These are phyloP conservation scores for Fusarium sp. DNA, from an alignment of 2,329 filamentous ascomycete species.

Conservation along the genomic window DNA sequence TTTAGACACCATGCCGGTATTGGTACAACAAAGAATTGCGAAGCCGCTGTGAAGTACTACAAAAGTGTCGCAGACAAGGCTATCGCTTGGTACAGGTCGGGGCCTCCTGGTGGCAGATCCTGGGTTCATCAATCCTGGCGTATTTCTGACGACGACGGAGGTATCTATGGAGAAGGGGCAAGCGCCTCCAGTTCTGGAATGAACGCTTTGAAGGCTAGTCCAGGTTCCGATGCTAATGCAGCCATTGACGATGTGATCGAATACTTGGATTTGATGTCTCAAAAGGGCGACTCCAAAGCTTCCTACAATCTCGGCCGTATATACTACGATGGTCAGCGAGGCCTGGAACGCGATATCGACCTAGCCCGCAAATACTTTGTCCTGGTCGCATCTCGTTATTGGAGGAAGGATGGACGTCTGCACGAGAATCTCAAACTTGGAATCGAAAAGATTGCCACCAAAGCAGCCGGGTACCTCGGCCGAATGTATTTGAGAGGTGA, in stretches of 20 bases:
- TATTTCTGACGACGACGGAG: constrained; percentile 90
- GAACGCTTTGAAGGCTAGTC: constrained; percentile 80
- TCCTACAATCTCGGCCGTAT: constrained; percentile 88
- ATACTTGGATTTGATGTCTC: constrained; percentile 89
- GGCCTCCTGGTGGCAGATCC: constrained; percentile 87
- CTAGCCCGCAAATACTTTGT: constrained; percentile 85
- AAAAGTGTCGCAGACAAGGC: constrained; percentile 94
- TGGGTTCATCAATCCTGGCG: constrained; percentile 84
- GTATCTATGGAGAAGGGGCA: constrained; percentile 94
- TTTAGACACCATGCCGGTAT: constrained; percentile 89
- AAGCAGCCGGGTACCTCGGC: constrained; percentile 88
- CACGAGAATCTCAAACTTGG: constrained; percentile 76
- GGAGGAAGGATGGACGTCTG: constrained; percentile 81
- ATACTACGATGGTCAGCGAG: constrained; percentile 88
- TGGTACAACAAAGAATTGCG: constrained; percentile 86
- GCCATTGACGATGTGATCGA: constrained; percentile 94
- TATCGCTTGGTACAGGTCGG: constrained; percentile 87
- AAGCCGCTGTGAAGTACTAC: constrained; percentile 88
- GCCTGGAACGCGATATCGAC: constrained; percentile 78
- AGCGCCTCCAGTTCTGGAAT: constrained; percentile 89
- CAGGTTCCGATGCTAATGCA: constrained; percentile 84
- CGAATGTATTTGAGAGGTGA: constrained; percentile 92
- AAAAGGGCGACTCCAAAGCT: constrained; percentile 89
- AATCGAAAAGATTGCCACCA: constrained; percentile 83
- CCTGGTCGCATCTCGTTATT: constrained; percentile 83